Base-by-base conservation (phyloP, 331 rosid species). In the Acacia concinna region DNA sequence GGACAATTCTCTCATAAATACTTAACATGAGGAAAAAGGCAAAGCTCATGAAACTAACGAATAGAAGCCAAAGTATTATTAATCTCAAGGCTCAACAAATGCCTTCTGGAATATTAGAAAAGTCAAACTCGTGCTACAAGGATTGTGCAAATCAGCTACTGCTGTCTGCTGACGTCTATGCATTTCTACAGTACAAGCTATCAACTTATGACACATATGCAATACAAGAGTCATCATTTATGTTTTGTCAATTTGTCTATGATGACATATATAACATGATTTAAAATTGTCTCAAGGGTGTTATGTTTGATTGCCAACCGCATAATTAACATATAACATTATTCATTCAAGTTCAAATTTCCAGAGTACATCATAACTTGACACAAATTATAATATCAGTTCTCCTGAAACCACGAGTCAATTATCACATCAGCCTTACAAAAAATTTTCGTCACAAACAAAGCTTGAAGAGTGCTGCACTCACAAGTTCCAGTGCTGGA, bases 401-500 rank as follows among this genome's bases (percentile, higher is more conserved):
- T 62, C 28, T 40, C 64, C 43, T 37, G 21, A 37, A 41, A 32
- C 32, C 46, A 52, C 43, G 35, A 64, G 13, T 31, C 43, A 62
- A 38, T 35, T 31, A 54, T 63, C 72, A 40, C 57, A 82, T 70
- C 70, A 82, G 27, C 69, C 56, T 44, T 38, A n/a, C n/a, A 68
- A 68, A 59, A 57, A 12, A 11, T 46, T 72, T 41, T 72, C 74
- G 67, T 28, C 69, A 68, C 76, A 66, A 21, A 73, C 27, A 59
- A 4, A 44, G 60, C 71, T 65, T 81, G 77, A 28, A 62, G 34
- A 60, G 37, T 21, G 65, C 43, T 51, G 68, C 28, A 84, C 94
- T 84, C 85, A 95, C 98, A 82, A 91, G 97, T 91, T 95, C 97
- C 75, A 95, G 83, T 14, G 65, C 89, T 13, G 32, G 93, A 66